Conservation (phyloP, 2,329 filamentous ascomycete species). For the Fusarium nurragi region DNA sequence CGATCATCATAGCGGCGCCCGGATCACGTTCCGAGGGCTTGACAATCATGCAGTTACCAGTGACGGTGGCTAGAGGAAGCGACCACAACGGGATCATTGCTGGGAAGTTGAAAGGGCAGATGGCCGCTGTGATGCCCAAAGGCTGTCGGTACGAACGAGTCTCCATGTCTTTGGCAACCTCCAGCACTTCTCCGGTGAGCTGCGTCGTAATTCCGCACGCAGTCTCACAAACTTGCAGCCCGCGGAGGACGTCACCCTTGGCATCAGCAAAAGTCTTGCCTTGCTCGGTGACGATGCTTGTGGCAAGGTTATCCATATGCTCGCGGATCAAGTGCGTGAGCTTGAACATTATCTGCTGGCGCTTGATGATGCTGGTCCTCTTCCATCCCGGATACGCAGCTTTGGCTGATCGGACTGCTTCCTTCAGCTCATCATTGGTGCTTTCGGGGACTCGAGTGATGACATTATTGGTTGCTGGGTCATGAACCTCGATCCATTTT, state of each 20-base stretch:
- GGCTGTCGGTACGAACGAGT: constrained; percentile 80
- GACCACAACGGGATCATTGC: constrained; percentile 88
- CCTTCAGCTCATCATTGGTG: constrained; percentile 74
- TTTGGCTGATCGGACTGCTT: constrained; percentile 74
- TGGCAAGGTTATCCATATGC: constrained; percentile 79
- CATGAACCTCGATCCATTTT: constrained; percentile 77
- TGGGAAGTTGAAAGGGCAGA: constrained; percentile 85
- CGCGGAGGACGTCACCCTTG: constrained; percentile 76
- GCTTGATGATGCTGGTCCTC: constrained; percentile 70
- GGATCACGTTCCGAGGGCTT: constrained; percentile 85
- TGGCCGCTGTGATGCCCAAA: constrained; percentile 78
- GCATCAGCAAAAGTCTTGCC: constrained; percentile 83
- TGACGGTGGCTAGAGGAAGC: constrained; percentile 80
- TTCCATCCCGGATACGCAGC: constrained; percentile 76
- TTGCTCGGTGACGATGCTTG: constrained; percentile 80
- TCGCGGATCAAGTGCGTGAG: constrained; percentile 77
- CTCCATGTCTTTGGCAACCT: constrained; percentile 87
- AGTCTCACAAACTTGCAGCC: constrained; percentile 79
- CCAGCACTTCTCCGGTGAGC: constrained; percentile 77
- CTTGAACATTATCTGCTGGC: constrained; percentile 83
- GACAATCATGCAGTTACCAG: constrained; percentile 79
- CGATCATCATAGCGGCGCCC: constrained; percentile 81
- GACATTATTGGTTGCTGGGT: constrained; percentile 82
- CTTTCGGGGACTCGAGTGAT: constrained; percentile 80
- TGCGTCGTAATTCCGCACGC: constrained; percentile 78